phyloP scores from a whole-genome alignment of 1,284 basidiomycete species.

The Boletus mariae region DNA sequence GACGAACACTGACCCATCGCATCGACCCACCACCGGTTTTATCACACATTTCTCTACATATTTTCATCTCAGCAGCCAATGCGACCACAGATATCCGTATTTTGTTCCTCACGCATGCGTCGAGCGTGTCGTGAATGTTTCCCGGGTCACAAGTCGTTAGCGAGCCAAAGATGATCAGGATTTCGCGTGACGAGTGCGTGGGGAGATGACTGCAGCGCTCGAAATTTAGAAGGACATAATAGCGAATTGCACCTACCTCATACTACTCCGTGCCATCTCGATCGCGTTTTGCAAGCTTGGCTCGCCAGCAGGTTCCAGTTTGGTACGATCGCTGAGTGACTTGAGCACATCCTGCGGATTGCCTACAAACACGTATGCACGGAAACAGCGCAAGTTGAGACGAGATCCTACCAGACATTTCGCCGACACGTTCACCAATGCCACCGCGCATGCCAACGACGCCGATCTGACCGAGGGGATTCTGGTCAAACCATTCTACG shows the following conservation, averaged over 20 bases:
- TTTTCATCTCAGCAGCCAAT: constrained; percentile 95
- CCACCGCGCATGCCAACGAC: constrained; percentile 90
- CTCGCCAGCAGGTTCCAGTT: constrained; percentile 87
- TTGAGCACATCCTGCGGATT: constrained; percentile 93
- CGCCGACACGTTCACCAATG: constrained; percentile 80
- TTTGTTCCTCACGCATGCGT: constrained; percentile 74
- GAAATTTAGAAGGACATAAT: constrained; percentile 1
- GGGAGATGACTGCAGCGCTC: constrained; percentile 75
- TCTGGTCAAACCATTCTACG: constrained; percentile 98
- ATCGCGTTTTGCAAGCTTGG: constrained; percentile 96
- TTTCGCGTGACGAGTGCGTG: constrained; percentile 92
- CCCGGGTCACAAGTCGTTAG: constrained; percentile 96
- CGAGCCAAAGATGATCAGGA: constrained; percentile 90
- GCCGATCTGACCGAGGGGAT: constrained; percentile 95
- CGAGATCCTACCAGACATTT: constrained; percentile 74
- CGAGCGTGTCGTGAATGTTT: constrained; percentile 91
- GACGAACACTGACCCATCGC: background rate
- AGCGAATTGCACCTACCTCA: constrained; percentile 56
- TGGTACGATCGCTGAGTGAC: constrained; percentile 81
- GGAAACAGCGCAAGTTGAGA: background rate
- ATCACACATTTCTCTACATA: constrained; percentile 87
- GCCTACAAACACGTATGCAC: constrained; percentile 45
- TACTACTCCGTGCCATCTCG: constrained; percentile 89
- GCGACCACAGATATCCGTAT: constrained; percentile 93
- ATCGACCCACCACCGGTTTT: constrained; percentile 74